Evolutionary conservation across 495 filamentous ascomycete genomes (phyloP), one percentile per base, ranked within the genome.

Genomic region (Penicillium canariense): DNA sequence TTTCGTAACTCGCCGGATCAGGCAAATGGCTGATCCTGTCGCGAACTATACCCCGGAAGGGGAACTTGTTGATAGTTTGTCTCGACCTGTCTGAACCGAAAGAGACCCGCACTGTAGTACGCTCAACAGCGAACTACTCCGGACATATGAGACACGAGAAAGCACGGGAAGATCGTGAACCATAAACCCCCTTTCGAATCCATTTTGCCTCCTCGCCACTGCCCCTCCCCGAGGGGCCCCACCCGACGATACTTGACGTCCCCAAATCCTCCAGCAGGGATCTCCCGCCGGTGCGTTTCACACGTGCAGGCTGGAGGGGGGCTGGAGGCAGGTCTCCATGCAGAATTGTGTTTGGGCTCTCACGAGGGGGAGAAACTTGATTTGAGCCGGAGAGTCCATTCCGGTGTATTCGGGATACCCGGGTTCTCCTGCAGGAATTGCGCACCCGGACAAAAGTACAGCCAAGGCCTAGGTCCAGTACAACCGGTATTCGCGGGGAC

Each of bases 261-360:
- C n/a, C 44, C 17, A 40, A 50, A 34, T 40, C 45, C 25, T 34
- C 14, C 40, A 15, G 48, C 60, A 34, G 39, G 52, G 52, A 45
- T 59, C 52, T 23, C 48, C 36, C 12, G n/a, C 45, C 51, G 56
- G 55, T 59, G 60, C 55, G 49, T 55, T 43, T 35, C 25, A 61
- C 54, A 61, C 59, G 50, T 61, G 59, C 47, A 52, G 18, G 14
- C 14, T 18, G 38, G 38, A 23, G 15, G 38, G 31, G 39, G 25
- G 30, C 17, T 20, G 31, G 14, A 9, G 36, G 17, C 36, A 18
- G 18, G 8, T 22, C 12, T 39, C 18, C 18, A 22, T 22, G 18
- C 36, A 39, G 36, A 11, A 39, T 39, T 20, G 18, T 20, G 8
- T 22, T 22, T 39, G 10, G n/a, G 17, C 36, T n/a, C 36, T 20